Conservation (phyloP, 2,329 filamentous ascomycete species). For the Xylaria sp. region DNA sequence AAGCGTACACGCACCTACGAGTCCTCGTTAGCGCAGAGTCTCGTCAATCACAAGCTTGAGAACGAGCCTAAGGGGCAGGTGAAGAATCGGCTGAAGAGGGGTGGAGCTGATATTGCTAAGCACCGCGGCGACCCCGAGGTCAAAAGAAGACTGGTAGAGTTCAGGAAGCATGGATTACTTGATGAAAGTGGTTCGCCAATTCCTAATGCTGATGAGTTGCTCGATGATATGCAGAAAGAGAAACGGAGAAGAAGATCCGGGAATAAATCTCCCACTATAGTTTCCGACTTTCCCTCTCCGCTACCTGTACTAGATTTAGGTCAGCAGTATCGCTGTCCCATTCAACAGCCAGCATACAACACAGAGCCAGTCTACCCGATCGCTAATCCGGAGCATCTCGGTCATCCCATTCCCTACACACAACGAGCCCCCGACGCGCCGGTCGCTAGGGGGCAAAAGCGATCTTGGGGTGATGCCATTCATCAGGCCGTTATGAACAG, state of each 20-base stretch:
- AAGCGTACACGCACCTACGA: constrained; percentile 31
- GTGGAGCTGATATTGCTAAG: constrained; percentile 40
- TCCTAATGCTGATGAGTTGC: constrained; percentile 15
- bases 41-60: constrained; percentile 32
- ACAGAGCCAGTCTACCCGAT: neutral
- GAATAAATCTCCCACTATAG: neutral
- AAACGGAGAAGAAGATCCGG: neutral
- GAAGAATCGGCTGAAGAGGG: constrained; percentile 33
- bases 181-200: constrained; percentile 36
- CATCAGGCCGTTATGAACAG: neutral
- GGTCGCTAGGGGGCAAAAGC: constrained; percentile 5
- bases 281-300: neutral
- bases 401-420: neutral
- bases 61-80: constrained; percentile 31
- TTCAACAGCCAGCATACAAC: neutral
- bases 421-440: neutral
- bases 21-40: constrained; percentile 32
- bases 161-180: constrained; percentile 29
- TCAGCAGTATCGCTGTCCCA: neutral
- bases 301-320: neutral
- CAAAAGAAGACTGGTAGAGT: constrained; percentile 30
- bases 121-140: constrained; percentile 40
- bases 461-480: neutral
- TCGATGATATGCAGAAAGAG: constrained; percentile 7
- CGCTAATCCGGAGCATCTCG: neutral